These are phyloP conservation scores for Verticillium nonalfalfae DNA, from an alignment of 2,329 filamentous ascomycete genomes.

Conservation along the genomic window DNA sequence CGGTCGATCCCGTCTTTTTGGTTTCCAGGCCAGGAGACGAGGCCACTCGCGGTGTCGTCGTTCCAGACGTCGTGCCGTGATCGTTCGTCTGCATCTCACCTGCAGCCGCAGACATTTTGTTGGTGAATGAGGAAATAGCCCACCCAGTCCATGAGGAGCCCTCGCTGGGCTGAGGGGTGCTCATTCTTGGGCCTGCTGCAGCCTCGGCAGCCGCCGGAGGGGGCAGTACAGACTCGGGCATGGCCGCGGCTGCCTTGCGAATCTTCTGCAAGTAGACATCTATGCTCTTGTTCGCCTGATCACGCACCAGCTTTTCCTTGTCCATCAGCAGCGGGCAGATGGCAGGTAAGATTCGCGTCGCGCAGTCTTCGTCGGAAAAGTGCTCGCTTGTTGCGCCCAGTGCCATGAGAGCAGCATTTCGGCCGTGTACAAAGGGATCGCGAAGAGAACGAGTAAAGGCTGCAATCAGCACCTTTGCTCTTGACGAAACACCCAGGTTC, in stretches of 20 bases:
- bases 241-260: slow-evolving; percentile 66
- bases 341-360: slow-evolving; percentile 72
- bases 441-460: slow-evolving; percentile 85
- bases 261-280: slow-evolving; percentile 81
- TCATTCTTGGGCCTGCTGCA: slow-evolving; percentile 62
- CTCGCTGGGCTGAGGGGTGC: slow-evolving; percentile 60
- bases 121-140: slow-evolving; percentile 98
- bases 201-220: slow-evolving; percentile 51
- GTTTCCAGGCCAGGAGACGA: slow-evolving; percentile 31
- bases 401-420: slow-evolving; percentile 83
- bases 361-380: slow-evolving; percentile 87
- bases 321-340: slow-evolving; percentile 83
- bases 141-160: slow-evolving; percentile 81
- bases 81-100: slow-evolving; percentile 70
- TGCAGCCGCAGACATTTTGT: slow-evolving; percentile 77
- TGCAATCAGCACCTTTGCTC: slow-evolving; percentile 86
- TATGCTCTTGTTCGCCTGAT: slow-evolving; percentile 84
- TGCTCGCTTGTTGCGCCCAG: slow-evolving; percentile 78
- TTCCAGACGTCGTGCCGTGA: slow-evolving; percentile 32
- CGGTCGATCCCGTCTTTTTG: slow-evolving; percentile 39
- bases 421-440: slow-evolving; percentile 91
- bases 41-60: slow-evolving; percentile 32
- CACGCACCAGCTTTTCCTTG: slow-evolving; percentile 90
- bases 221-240: slow-evolving; percentile 77
- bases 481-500: slow-evolving; percentile 69